These are phyloP conservation scores for Pseudonitzschia pungens DNA, from an alignment of 108 stramenopile genomes.

Conservation along the genomic window DNA sequence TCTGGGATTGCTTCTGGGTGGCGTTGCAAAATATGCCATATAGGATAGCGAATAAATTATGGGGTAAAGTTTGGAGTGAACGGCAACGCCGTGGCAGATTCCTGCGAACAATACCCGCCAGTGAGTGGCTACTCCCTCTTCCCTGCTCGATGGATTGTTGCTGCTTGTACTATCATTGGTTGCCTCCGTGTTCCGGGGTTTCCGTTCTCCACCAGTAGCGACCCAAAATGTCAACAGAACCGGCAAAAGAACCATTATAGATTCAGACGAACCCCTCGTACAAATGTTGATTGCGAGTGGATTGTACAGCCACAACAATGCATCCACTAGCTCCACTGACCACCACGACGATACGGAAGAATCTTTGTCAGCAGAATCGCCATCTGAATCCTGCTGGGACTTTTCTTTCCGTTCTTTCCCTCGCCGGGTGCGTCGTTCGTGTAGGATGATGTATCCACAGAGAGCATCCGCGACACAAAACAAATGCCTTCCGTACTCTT, in stretches of 20 bases:
- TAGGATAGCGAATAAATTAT: slow-evolving; percentile 83
- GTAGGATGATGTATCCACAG: slow-evolving; percentile 74
- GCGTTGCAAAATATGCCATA: slow-evolving; percentile 57
- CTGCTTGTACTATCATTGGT: background rate
- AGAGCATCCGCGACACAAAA: slow-evolving; percentile 85
- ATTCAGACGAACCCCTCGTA: slow-evolving; percentile 89
- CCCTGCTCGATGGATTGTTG: too few relatives aligned
- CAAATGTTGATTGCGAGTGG: slow-evolving; percentile 93
- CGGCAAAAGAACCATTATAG: slow-evolving; percentile 80
- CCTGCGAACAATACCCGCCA: slow-evolving; percentile 57
- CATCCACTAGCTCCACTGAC: slow-evolving; percentile 46
- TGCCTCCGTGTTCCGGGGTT: background rate
- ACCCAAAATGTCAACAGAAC: slow-evolving; percentile 72
- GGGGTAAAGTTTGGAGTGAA: slow-evolving; percentile 85
- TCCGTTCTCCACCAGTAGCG: slow-evolving; percentile 10
- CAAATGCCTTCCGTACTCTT: slow-evolving; percentile 59
- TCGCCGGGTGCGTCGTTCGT: slow-evolving; percentile 27
- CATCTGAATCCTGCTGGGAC: slow-evolving; percentile 9
- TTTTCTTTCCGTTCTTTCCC: slow-evolving; percentile 16
- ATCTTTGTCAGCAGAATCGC: background rate
- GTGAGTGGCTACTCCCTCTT: slow-evolving; percentile 9
- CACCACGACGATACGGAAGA: background rate
- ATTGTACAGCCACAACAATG: slow-evolving; percentile 85
- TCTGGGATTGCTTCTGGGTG: slow-evolving; percentile 19
- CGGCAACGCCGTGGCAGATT: slow-evolving; percentile 76